Percentiles rank a stretch among this genome's conserved stretches.
Evolutionary conservation across 2,329 filamentous ascomycete genomes (phyloP).

Genomic region (Drechslerella dactyloides): DNA sequence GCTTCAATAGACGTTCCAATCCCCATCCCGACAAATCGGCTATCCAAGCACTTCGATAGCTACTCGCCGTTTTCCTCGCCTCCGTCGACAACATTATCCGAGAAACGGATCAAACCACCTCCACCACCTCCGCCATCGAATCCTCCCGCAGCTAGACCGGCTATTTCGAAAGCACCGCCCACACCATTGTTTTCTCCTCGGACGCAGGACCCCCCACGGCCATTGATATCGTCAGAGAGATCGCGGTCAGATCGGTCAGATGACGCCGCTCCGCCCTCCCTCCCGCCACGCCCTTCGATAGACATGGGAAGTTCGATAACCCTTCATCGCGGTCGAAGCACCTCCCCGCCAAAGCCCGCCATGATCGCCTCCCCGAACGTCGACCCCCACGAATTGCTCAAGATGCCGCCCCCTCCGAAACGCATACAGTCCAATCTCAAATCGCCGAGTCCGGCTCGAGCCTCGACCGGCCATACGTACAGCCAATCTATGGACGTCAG

Average conservation of each 20-base stretch:
- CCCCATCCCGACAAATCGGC: conserved; percentile 35
- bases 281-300: conserved; percentile 45
- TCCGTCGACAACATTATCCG: conserved; percentile 33
- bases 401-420: conserved; percentile 54
- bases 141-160: conserved; percentile 55
- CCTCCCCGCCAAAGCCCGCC: conserved; percentile 52
- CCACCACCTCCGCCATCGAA: conserved; percentile 52
- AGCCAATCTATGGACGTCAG: conserved; percentile 30
- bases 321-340: conserved; percentile 52
- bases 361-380: conserved; percentile 37
- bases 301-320: conserved; percentile 20
- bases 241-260: conserved; percentile 44
- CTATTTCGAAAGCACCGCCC: conserved; percentile 55
- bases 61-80: conserved; percentile 48
- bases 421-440: conserved; percentile 46
- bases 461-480: conserved; percentile 24
- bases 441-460: conserved; percentile 30
- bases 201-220: conserved; percentile 1
- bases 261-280: conserved; percentile 19
- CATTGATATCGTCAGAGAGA: conserved; percentile 16
- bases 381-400: conserved; percentile 47
- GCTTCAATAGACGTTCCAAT: conserved; percentile 37
- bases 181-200: conserved; percentile 27
- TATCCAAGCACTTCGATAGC: conserved; percentile 43
- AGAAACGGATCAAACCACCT: conserved; percentile 45